These are phyloP conservation scores for Delonix regia DNA, from an alignment of 306 rosid genomes.

Conservation along the genomic window DNA sequence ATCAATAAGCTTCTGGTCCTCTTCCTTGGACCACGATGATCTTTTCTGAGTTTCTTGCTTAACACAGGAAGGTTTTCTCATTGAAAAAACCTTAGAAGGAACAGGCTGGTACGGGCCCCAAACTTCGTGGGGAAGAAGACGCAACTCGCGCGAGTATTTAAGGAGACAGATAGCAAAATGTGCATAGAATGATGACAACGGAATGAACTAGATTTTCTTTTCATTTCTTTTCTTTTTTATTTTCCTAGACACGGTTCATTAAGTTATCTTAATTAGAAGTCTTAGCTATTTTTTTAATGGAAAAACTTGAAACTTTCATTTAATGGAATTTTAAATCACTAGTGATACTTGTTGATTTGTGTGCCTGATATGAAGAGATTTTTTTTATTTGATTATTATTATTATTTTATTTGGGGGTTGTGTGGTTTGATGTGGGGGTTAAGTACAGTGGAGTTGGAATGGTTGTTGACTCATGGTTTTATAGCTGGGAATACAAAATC, in stretches of 20 bases:
- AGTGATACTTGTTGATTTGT: too few species aligned
- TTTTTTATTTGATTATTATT: too few species aligned
- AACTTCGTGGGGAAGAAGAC: background rate
- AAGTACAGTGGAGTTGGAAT: background rate
- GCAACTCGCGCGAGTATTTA: background rate
- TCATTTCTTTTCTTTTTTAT: background rate
- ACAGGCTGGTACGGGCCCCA: background rate
- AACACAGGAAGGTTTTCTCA: conserved; percentile 29
- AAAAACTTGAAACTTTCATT: too few species aligned
- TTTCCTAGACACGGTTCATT: too few species aligned
- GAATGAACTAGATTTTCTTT: background rate
- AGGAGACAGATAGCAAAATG: background rate
- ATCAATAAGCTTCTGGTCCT: conserved; percentile 55
- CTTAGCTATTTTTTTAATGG: too few species aligned
- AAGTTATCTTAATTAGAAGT: background rate
- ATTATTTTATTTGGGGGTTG: too few species aligned
- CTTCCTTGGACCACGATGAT: conserved; percentile 52
- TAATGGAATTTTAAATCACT: too few species aligned
- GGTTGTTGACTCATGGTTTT: conserved; percentile 1
- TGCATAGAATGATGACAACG: background rate
- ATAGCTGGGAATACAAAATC: background rate
- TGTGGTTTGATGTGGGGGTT: background rate
- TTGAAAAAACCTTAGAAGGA: background rate
- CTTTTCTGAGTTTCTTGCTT: conserved; percentile 45
- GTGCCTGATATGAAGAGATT: too few species aligned